Evolutionary conservation across 2,329 filamentous ascomycete species (phyloP).

Genomic region (Zelopaecilomyces penicillatus): DNA sequence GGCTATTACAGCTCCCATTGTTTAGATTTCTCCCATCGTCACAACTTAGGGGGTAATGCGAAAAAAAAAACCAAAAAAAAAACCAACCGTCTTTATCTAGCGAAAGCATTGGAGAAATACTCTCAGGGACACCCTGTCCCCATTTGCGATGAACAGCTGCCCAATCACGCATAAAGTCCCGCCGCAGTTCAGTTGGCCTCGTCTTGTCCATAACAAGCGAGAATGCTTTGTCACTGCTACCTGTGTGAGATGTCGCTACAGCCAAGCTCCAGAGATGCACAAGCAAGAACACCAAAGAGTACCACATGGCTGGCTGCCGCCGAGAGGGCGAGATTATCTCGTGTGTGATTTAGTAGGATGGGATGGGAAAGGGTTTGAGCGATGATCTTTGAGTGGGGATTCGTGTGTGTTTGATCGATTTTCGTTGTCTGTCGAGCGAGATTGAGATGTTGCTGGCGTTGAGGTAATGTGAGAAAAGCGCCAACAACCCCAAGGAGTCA

Average conservation of each 20-base stretch:
- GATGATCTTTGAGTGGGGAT: too few relatives aligned
- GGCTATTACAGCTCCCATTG: constrained; percentile 14
- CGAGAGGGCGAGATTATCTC: too few relatives aligned
- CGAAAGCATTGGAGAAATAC: constrained; percentile 16
- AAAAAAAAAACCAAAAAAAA: neutral
- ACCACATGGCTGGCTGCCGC: constrained; percentile 1
- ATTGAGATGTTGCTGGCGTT: too few relatives aligned
- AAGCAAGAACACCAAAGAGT: neutral
- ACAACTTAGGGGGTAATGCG: neutral
- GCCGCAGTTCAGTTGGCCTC: constrained; percentile 10
- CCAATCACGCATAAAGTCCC: constrained; percentile 26
- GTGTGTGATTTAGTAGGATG: too few relatives aligned
- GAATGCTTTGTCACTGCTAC: constrained; percentile 13
- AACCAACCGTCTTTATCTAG: constrained; percentile 22
- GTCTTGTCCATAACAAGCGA: constrained; percentile 19
- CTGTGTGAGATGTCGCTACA: neutral
- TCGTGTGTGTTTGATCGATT: too few relatives aligned
- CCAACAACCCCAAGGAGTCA: too few relatives aligned
- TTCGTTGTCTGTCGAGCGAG: too few relatives aligned
- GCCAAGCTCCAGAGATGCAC: neutral
- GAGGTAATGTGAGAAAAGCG: too few relatives aligned
- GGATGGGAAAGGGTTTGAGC: too few relatives aligned
- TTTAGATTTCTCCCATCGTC: constrained; percentile 11
- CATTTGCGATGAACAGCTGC: constrained; percentile 26
- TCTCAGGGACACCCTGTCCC: constrained; percentile 18